A percentile compares a stretch with the other conserved stretches of the same genome.
Evolutionary conservation across 2,329 filamentous ascomycete species (phyloP).

Genomic region (Diplodia sapinea): DNA sequence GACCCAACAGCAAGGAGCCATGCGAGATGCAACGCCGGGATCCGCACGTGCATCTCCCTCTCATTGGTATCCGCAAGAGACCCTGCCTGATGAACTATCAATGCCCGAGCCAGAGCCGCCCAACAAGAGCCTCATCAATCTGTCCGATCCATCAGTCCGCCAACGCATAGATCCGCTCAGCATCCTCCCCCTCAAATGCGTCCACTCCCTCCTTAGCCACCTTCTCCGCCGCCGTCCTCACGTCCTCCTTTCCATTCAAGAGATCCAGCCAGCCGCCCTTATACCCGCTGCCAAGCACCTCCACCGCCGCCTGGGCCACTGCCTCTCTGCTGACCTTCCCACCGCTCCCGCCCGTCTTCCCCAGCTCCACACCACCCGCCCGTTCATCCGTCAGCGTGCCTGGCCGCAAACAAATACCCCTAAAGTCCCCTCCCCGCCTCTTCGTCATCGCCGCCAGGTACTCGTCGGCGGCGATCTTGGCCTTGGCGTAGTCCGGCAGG

Average conservation of each 20-base stretch:
- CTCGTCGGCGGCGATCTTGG: conserved; percentile 63
- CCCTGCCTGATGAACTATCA: background rate
- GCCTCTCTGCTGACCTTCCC: conserved; percentile 57
- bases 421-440: conserved; percentile 47
- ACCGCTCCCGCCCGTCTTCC: conserved; percentile 49
- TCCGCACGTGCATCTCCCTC: background rate
- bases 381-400: conserved; percentile 55
- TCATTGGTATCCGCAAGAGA: background rate
- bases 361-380: conserved; percentile 56
- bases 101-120: background rate
- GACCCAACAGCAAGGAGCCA: background rate
- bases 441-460: conserved; percentile 55
- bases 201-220: conserved; percentile 54
- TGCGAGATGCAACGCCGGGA: background rate
- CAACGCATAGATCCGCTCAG: conserved; percentile 48
- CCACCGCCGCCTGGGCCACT: conserved; percentile 59
- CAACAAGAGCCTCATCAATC: background rate
- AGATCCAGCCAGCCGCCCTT: conserved; percentile 61
- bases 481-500: conserved; percentile 59
- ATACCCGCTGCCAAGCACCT: conserved; percentile 55
- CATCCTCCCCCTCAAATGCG: conserved; percentile 58
- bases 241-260: conserved; percentile 56
- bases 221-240: conserved; percentile 55
- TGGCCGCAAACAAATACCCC: conserved; percentile 59
- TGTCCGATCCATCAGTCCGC: conserved; percentile 11